Conservation (phyloP, 345 rosid species). For the Ricinus communis region DNA sequence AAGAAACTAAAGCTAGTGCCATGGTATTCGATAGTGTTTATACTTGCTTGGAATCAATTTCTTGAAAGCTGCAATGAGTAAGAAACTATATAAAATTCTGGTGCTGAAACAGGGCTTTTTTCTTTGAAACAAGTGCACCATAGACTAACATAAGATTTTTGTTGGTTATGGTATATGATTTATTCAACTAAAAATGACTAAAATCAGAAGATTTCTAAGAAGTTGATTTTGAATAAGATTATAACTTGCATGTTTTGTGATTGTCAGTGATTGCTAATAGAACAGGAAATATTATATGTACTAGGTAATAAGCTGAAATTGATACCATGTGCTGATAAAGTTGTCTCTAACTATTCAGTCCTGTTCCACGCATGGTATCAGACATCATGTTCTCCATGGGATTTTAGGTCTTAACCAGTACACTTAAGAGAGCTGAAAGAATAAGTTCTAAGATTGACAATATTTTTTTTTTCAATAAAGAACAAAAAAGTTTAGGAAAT, state of each 20-base stretch:
- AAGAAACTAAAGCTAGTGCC: neutral
- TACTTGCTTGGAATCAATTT: neutral
- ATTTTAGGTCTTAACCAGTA: neutral
- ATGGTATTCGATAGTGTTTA: neutral
- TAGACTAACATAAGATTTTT: neutral
- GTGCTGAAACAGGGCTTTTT: neutral
- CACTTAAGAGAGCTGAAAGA: neutral
- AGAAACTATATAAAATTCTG: no score
- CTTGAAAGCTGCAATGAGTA: neutral
- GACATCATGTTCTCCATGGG: neutral
- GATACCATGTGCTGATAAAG: neutral
- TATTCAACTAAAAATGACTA: no score
- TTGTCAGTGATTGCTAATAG: neutral
- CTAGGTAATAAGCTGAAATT: neutral
- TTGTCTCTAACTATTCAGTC: no score
- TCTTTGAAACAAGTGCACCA: neutral
- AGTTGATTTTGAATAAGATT: neutral
- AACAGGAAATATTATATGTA: no score
- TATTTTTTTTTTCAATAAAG: no score
- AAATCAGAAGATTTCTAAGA: neutral
- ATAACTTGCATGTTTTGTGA: neutral
- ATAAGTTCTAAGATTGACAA: neutral
- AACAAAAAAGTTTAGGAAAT: no score
- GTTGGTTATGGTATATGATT: neutral
- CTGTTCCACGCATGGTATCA: neutral